Conservation (phyloP, 73 alveolate genomes). For the Diophrys appendiculata region DNA sequence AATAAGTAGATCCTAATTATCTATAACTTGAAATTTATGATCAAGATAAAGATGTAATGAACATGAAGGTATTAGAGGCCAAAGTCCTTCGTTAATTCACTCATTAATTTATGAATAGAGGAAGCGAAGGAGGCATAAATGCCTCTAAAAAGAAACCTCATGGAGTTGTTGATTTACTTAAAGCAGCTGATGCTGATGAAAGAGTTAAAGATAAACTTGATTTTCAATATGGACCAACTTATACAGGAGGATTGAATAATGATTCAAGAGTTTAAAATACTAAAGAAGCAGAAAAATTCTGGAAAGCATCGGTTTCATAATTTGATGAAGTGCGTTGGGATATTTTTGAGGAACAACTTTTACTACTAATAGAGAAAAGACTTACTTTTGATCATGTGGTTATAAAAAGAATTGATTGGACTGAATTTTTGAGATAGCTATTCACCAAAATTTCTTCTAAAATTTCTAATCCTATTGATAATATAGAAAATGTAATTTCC, state of each 20-base stretch:
- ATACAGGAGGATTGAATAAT: not conserved
- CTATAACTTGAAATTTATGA: not conserved
- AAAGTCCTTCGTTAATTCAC: not conserved
- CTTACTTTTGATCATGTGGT: not conserved
- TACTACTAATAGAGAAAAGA: not conserved
- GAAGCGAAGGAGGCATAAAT: not conserved
- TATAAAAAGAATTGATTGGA: slow-evolving; percentile 7
- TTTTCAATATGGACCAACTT: not conserved
- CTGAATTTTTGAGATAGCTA: not conserved
- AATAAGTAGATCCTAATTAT: not conserved
- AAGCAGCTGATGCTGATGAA: not conserved
- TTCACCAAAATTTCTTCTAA: not conserved
- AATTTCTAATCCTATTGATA: not conserved
- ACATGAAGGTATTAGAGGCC: not conserved
- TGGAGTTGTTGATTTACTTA: not conserved
- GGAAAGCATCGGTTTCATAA: not conserved
- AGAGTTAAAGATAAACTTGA: not conserved
- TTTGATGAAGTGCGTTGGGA: slow-evolving; percentile 9
- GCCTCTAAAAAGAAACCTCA: not conserved
- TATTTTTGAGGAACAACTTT: slow-evolving; percentile 4
- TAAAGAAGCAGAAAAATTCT: slow-evolving; percentile 1
- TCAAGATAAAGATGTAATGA: not conserved
- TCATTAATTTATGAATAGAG: not conserved
- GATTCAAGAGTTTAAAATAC: not conserved
- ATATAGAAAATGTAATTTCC: not conserved